Evolutionary conservation across 257 asterid genomes (phyloP).

Genomic region (Solanum arcanum): DNA sequence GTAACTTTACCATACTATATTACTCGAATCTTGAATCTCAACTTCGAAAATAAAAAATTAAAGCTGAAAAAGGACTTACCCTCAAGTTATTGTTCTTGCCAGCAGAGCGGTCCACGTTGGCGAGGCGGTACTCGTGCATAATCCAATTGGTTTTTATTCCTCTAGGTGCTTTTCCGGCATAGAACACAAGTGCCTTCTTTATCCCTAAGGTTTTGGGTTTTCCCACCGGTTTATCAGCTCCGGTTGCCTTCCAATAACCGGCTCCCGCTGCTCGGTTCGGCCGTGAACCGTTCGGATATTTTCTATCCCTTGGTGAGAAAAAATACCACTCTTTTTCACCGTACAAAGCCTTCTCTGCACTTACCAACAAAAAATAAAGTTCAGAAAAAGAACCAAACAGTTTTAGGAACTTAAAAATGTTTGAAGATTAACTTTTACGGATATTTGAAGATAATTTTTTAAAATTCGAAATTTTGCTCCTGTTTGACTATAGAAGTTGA

Average conservation of each 20-base stretch:
- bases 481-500: background rate
- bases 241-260: slow-evolving; percentile 75
- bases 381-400: background rate
- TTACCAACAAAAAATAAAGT: background rate
- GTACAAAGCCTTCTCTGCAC: slow-evolving; percentile 37
- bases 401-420: background rate
- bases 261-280: slow-evolving; percentile 56
- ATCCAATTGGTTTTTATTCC: slow-evolving; percentile 69
- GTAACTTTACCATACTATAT: too few relatives aligned
- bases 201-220: slow-evolving; percentile 45
- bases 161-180: slow-evolving; percentile 58
- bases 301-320: slow-evolving; percentile 60
- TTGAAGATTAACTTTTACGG: background rate
- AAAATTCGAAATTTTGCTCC: background rate
- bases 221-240: slow-evolving; percentile 72
- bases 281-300: slow-evolving; percentile 67
- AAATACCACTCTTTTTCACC: slow-evolving; percentile 74
- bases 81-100: slow-evolving; percentile 38
- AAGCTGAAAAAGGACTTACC: background rate
- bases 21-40: too few relatives aligned
- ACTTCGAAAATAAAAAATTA: too few relatives aligned
- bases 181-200: slow-evolving; percentile 63
- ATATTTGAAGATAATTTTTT: background rate
- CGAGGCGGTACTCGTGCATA: slow-evolving; percentile 67
- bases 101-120: slow-evolving; percentile 61